phyloP scores from a whole-genome alignment of 495 filamentous ascomycete species.

The Apodospora peruviana region DNA sequence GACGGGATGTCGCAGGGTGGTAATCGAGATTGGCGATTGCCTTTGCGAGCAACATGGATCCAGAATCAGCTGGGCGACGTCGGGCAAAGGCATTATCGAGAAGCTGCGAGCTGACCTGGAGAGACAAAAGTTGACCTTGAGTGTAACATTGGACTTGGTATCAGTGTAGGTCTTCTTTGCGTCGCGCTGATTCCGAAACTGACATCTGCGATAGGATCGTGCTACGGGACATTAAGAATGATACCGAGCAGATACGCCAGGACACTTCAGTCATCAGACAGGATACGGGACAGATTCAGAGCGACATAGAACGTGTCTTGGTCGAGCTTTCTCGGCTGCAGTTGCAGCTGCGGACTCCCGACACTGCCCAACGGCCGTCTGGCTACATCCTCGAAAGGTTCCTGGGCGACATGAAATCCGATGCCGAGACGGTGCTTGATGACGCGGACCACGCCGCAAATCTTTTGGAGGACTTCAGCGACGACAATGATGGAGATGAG shows the following conservation, averaged over 20 bases:
- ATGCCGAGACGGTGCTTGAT: not conserved
- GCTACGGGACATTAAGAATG: not conserved
- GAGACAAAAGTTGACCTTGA: slow-evolving; percentile 1
- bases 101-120: not conserved
- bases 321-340: not conserved
- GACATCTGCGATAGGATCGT: not conserved
- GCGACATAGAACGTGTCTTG: not conserved
- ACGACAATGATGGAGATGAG: slow-evolving; percentile 13
- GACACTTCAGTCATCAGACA: not conserved
- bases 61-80: not conserved
- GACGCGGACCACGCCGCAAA: not conserved
- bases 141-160: not conserved
- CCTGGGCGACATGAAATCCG: not conserved
- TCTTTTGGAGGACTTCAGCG: too few relatives aligned
- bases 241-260: slow-evolving; percentile 1
- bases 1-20: not conserved
- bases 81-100: not conserved
- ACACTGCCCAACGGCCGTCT: not conserved
- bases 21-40: not conserved
- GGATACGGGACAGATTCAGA: not conserved
- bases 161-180: not conserved
- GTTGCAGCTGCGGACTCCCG: not conserved
- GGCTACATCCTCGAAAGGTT: not conserved
- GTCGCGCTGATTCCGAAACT: not conserved
- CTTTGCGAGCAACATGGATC: not conserved